Evolutionary conservation across 2,329 filamentous ascomycete species (phyloP).

Genomic region (Periconia sp.): DNA sequence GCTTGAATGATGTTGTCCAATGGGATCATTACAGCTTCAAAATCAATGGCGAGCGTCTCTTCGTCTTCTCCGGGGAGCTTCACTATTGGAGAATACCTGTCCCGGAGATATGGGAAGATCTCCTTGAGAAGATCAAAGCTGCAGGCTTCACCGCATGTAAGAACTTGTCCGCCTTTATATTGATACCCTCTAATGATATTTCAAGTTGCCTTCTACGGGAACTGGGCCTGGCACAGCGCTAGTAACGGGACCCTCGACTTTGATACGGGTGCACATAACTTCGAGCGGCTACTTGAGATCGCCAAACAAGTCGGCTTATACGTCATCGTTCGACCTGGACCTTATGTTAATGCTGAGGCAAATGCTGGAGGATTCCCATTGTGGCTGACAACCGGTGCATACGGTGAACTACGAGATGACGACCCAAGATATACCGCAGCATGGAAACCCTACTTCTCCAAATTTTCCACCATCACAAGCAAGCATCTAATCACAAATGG

Average conservation of each 20-base stretch:
- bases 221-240: slow-evolving; percentile 58
- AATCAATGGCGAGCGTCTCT: slow-evolving; percentile 58
- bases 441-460: slow-evolving; percentile 61
- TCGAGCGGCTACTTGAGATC: slow-evolving; percentile 59
- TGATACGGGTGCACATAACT: slow-evolving; percentile 59
- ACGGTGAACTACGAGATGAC: slow-evolving; percentile 60
- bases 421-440: slow-evolving; percentile 60
- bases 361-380: slow-evolving; percentile 67
- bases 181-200: neutral
- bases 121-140: slow-evolving; percentile 61
- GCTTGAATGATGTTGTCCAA: slow-evolving; percentile 55
- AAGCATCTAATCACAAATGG: slow-evolving; percentile 64
- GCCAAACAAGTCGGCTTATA: slow-evolving; percentile 63
- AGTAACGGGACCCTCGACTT: slow-evolving; percentile 57
- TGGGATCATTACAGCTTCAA: slow-evolving; percentile 63
- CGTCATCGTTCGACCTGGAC: slow-evolving; percentile 63
- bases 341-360: slow-evolving; percentile 69
- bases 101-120: slow-evolving; percentile 57
- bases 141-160: slow-evolving; percentile 54
- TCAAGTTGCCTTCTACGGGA: slow-evolving; percentile 52
- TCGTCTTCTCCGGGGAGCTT: slow-evolving; percentile 61
- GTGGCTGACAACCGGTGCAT: slow-evolving; percentile 67
- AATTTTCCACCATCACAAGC: slow-evolving; percentile 58
- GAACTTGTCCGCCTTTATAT: neutral
- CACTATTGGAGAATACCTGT: slow-evolving; percentile 61